These are phyloP conservation scores for Saccharum spontaneum DNA, from an alignment of 176 grass and related monocot species.

Conservation along the genomic window DNA sequence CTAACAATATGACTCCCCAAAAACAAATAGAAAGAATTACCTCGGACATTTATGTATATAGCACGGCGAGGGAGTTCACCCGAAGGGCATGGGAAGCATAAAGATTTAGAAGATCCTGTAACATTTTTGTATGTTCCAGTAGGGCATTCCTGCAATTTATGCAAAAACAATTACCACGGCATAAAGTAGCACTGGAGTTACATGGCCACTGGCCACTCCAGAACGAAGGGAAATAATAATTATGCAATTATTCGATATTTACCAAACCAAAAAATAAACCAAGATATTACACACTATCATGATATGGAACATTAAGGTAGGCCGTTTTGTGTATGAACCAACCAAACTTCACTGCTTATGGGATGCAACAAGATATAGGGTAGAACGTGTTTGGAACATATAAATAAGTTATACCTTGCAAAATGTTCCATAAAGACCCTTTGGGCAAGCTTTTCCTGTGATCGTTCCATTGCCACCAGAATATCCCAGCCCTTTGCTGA, in stretches of 20 bases:
- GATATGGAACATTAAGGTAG: background rate
- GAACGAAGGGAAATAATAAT: background rate
- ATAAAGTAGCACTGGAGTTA: constrained; percentile 13
- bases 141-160: constrained; percentile 90
- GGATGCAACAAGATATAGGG: background rate
- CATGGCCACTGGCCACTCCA: background rate
- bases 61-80: constrained; percentile 81
- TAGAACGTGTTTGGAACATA: background rate
- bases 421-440: constrained; percentile 98
- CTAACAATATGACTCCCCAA: background rate
- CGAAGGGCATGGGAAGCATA: constrained; percentile 74
- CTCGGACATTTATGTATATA: constrained; percentile 69
- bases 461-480: constrained; percentile 91
- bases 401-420: constrained; percentile 77
- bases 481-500: constrained; percentile 65
- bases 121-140: constrained; percentile 97
- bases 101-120: constrained; percentile 87
- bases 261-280: background rate
- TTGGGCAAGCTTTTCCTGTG: constrained; percentile 88
- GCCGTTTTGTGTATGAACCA: background rate
- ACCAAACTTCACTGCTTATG: constrained; percentile 4
- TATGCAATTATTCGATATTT: constrained; percentile 14
- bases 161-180: constrained; percentile 14
- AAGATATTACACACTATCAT: constrained; percentile 1
- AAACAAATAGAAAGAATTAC: constrained; percentile 42